Evolutionary conservation across 2,329 filamentous ascomycete species (phyloP), one percentile per base, ranked within the genome.

Genomic region (Aschersonia sp.): DNA sequence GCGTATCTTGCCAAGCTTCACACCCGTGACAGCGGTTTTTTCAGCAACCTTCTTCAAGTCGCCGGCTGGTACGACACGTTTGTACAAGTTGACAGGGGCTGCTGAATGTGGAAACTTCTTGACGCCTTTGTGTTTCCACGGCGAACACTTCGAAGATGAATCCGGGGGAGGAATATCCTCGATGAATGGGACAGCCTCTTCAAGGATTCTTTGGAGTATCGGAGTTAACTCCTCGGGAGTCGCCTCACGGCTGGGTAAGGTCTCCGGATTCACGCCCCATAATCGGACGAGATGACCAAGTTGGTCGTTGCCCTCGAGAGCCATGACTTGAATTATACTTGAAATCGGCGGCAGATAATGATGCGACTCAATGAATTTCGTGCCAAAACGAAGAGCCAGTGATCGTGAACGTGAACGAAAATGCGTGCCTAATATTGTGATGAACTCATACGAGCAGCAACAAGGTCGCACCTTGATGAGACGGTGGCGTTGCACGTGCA

Each of bases 81-180:
- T 68, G 50, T 69, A 71, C 29, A 82, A 59, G 51, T 78, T 62
- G 12, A 84, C 71, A 3, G 63, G 61, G 7, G 75, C 71, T 12
- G 62, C 60, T 2, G 73, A 73, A n/a, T 71, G 66, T 4, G 66
- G 55, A 47, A 69, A 75, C 9, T 59, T 63, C 60, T 76, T 79
- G 48, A 58, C 58, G 22, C 67, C 67, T 56, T 74, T 76, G 39
- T 60, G 56, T 51, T 71, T 72, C 75, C 79, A 81, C 29, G 56
- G 43, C 22, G 60, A 52, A 4, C 39, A 45, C n/a, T 45, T 49
- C 3, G 40, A 31, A 5, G 9, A 40, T 12, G 42, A 37, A 30
- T 44, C 45, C 44, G 51, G 37, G 6, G 77, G 69, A 35, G 76
- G 69, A 8, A 80, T 64, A 5, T 68, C 60, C 8, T 63, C 59